Evolutionary conservation across 1,284 basidiomycete genomes (phyloP).

Genomic region (Pseudozyma pruni): DNA sequence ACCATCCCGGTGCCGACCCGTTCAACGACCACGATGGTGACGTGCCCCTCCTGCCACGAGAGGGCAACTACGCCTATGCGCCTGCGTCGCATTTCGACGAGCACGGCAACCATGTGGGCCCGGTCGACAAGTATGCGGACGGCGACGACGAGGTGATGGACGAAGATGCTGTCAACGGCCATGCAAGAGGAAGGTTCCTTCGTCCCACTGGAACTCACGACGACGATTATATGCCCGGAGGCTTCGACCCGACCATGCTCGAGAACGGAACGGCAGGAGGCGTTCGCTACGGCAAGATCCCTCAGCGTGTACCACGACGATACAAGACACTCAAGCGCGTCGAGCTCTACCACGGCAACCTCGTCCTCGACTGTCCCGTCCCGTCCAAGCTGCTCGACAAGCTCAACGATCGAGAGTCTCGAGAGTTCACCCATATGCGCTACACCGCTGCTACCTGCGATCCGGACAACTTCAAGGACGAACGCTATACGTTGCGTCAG

Average conservation of each 20-base stretch:
- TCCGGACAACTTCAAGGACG: constrained; percentile 86
- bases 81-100: constrained; percentile 59
- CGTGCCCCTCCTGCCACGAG: constrained; percentile 46
- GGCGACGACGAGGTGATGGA: constrained; percentile 54
- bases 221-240: constrained; percentile 56
- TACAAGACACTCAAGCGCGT: constrained; percentile 65
- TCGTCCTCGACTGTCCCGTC: constrained; percentile 65
- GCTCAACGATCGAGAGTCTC: constrained; percentile 80
- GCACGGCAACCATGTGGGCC: constrained; percentile 55
- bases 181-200: constrained; percentile 28
- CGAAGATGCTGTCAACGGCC: constrained; percentile 50
- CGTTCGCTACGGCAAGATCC: constrained; percentile 60
- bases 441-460: constrained; percentile 66
- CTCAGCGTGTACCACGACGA: constrained; percentile 60
- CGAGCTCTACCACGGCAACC: constrained; percentile 64
- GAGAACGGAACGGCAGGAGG: constrained; percentile 53
- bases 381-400: constrained; percentile 69
- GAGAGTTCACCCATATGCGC: constrained; percentile 82
- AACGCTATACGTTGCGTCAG: constrained; percentile 63
- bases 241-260: constrained; percentile 51
- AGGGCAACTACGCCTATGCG: constrained; percentile 56
- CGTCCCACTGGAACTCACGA: constrained; percentile 11
- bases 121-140: constrained; percentile 40
- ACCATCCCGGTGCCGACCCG: constrained; percentile 24
- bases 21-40: constrained; percentile 43